Percentiles rank a stretch among this genome's conserved stretches.
These are phyloP conservation scores for Catunica adiposa DNA, from an alignment of 2,329 filamentous ascomycete species.

Conservation along the genomic window DNA sequence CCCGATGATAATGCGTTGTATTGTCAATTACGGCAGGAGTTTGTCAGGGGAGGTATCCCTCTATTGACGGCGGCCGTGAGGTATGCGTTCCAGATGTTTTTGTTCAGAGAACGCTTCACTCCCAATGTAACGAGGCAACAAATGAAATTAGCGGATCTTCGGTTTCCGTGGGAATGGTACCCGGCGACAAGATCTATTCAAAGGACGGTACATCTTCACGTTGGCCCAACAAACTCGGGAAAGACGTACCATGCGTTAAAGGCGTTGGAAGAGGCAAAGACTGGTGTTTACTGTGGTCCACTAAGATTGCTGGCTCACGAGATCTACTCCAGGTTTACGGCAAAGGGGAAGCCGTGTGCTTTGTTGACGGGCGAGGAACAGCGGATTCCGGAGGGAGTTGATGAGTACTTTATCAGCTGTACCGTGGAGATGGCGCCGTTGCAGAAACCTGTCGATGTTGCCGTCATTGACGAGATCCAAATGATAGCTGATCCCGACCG, in stretches of 20 bases:
- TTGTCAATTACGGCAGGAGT: conserved; percentile 42
- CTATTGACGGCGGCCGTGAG: conserved; percentile 43
- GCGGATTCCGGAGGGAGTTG: conserved; percentile 43
- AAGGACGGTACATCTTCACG: conserved; percentile 75
- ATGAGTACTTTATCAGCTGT: conserved; percentile 56
- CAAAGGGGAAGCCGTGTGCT: conserved; percentile 59
- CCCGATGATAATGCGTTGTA: conserved; percentile 34
- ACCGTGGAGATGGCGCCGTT: conserved; percentile 75
- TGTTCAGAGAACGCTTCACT: conserved; percentile 41
- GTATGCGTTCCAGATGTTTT: conserved; percentile 51
- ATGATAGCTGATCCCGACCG: conserved; percentile 73
- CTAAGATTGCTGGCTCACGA: conserved; percentile 81
- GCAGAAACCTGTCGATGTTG: conserved; percentile 55
- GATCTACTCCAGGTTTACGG: conserved; percentile 73
- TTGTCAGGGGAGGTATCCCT: conserved; percentile 33
- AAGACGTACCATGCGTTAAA: conserved; percentile 93
- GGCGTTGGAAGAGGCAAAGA: conserved; percentile 56
- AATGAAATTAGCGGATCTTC: conserved; percentile 55
- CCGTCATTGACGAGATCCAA: conserved; percentile 95
- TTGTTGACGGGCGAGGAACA: conserved; percentile 86
- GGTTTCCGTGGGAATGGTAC: conserved; percentile 88
- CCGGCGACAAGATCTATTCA: conserved; percentile 66
- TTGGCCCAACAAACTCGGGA: conserved; percentile 93
- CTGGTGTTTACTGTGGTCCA: conserved; percentile 80
- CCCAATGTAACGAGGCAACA: conserved; percentile 41